Percentiles rank a stretch among this genome's conserved stretches.
Evolutionary conservation across 495 filamentous ascomycete species (phyloP).

Genomic region (Annulohypoxylon bovei): DNA sequence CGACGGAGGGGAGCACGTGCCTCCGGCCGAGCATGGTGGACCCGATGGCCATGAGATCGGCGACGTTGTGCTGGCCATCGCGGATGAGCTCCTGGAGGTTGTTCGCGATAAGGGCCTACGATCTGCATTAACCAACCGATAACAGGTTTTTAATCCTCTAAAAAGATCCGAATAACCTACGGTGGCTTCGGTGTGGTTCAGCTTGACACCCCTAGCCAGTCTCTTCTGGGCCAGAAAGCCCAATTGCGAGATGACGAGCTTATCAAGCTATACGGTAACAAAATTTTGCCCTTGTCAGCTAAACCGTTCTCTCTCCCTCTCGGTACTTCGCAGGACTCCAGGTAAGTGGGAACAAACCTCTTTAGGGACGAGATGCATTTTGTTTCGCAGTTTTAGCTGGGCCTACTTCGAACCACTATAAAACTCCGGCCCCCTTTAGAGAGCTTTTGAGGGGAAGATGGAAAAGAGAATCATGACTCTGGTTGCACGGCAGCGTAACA

Average conservation of each 20-base stretch:
- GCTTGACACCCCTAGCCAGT: slow-evolving; percentile 84
- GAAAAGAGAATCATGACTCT: neutral
- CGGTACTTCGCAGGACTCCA: slow-evolving; percentile 1
- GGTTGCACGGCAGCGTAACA: slow-evolving; percentile 17
- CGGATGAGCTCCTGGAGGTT: slow-evolving; percentile 96
- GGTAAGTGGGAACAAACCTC: slow-evolving; percentile 67
- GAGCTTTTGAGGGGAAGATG: neutral
- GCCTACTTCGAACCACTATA: slow-evolving; percentile 2
- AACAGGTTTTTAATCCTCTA: neutral
- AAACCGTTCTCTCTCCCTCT: neutral
- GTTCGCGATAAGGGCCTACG: slow-evolving; percentile 87
- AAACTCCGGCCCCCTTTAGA: neutral
- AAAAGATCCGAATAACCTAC: slow-evolving; percentile 60
- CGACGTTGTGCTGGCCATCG: slow-evolving; percentile 92
- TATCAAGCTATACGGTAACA: slow-evolving; percentile 76
- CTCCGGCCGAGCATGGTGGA: slow-evolving; percentile 92
- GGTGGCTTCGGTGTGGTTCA: slow-evolving; percentile 92
- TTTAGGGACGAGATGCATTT: slow-evolving; percentile 87
- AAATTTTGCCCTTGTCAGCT: slow-evolving; percentile 16
- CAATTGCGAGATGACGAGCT: slow-evolving; percentile 91
- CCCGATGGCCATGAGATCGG: slow-evolving; percentile 92
- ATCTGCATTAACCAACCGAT: neutral
- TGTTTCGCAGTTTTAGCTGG: slow-evolving; percentile 17
- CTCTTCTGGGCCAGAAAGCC: slow-evolving; percentile 89
- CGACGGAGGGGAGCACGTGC: slow-evolving; percentile 88